Conservation (phyloP, 2,329 filamentous ascomycete species). For the Ophiostoma piceae region DNA sequence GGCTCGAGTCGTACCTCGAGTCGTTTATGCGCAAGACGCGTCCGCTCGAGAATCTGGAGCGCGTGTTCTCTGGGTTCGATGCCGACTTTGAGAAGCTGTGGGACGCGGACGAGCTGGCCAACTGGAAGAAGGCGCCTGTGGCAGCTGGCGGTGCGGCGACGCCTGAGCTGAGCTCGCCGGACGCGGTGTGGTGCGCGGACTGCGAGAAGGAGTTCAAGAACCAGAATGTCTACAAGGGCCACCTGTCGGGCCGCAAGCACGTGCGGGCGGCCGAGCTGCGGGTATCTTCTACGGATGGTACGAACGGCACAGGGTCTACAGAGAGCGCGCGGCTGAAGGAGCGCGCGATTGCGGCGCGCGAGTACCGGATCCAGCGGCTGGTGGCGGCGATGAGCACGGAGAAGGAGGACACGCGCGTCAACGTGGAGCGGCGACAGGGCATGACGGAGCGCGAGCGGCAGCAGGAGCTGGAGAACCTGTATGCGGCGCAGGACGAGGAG, state of each 20-base stretch:
- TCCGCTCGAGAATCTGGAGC: conserved; percentile 80
- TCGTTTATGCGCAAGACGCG: conserved; percentile 77
- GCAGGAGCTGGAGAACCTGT: conserved; percentile 85
- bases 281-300: conserved; percentile 36
- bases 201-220: conserved; percentile 96
- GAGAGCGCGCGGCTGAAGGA: conserved; percentile 56
- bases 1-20: conserved; percentile 78
- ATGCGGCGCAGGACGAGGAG: conserved; percentile 48
- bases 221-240: conserved; percentile 86
- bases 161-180: conserved; percentile 38
- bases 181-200: conserved; percentile 81
- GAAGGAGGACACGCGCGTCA: conserved; percentile 81
- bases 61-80: conserved; percentile 69
- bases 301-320: conserved; percentile 23
- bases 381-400: conserved; percentile 79
- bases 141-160: conserved; percentile 24
- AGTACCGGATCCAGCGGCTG: conserved; percentile 75
- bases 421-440: conserved; percentile 92
- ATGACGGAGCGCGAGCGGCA: conserved; percentile 96
- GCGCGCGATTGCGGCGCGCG: conserved; percentile 81
- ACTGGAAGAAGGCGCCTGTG: conserved; percentile 52
- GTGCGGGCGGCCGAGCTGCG: conserved; percentile 69
- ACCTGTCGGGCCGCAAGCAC: conserved; percentile 88
- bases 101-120: conserved; percentile 71
- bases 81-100: conserved; percentile 79